Evolutionary conservation across 2,329 filamentous ascomycete genomes (phyloP).

Genomic region (Pyricularia sp.): DNA sequence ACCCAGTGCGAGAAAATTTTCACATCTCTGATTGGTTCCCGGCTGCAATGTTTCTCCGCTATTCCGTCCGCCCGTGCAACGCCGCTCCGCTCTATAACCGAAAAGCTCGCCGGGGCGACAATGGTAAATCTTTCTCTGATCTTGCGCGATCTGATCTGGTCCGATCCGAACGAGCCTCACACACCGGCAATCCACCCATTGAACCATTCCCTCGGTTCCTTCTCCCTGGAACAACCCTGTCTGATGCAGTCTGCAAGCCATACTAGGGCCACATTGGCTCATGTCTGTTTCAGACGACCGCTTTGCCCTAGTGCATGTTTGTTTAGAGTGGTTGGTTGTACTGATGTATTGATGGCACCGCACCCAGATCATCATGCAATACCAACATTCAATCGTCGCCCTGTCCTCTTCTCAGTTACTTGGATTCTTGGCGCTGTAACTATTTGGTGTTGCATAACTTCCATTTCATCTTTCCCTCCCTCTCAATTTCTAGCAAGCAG

Average conservation of each 20-base stretch:
- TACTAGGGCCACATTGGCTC: not conserved
- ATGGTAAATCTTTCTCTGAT: not conserved
- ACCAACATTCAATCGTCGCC: not conserved
- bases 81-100: not conserved
- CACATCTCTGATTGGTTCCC: not conserved
- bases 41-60: not conserved
- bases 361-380: not conserved
- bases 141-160: not conserved
- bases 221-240: slow-evolving; percentile 1
- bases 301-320: not conserved
- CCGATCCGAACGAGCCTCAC: not conserved
- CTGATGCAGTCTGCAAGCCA: not conserved
- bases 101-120: not conserved
- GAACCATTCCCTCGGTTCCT: not conserved
- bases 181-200: not conserved
- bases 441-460: not conserved
- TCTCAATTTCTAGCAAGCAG: not conserved
- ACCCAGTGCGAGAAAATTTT: not conserved
- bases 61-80: not conserved
- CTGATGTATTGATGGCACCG: too few species aligned
- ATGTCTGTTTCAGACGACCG: not conserved
- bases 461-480: not conserved
- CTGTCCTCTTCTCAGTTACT: not conserved
- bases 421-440: not conserved
- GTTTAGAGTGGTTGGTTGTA: not conserved